phyloP scores from a whole-genome alignment of 1,284 basidiomycete genomes.

The Phellopilus nigrolimitatus region DNA sequence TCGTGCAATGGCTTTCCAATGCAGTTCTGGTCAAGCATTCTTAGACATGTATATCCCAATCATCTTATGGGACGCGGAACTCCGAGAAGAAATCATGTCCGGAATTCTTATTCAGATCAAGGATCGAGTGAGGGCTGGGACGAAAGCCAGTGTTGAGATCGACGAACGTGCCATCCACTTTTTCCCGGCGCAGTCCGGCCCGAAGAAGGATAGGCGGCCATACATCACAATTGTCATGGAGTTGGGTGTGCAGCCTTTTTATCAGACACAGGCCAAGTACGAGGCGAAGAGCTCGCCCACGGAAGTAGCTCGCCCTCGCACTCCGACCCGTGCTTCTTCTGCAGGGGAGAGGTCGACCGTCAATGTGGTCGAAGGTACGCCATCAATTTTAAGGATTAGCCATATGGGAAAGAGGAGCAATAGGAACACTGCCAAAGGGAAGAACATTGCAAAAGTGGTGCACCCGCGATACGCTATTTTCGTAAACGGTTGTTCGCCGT shows the following conservation, averaged over 20 bases:
- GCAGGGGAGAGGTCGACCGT: no score
- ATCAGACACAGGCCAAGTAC: not conserved
- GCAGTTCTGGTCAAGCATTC: not conserved
- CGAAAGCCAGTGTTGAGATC: not conserved
- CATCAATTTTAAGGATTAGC: not conserved
- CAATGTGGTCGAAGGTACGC: not conserved
- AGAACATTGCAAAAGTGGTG: not conserved
- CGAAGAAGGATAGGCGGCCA: not conserved
- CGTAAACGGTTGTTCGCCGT: constrained; percentile 2
- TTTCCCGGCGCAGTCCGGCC: not conserved
- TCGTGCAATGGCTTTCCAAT: constrained; percentile 1
- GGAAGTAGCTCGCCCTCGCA: no score
- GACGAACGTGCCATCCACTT: not conserved
- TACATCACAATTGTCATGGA: constrained; percentile 4
- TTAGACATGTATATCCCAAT: not conserved
- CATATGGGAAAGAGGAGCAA: not conserved
- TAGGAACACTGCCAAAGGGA: not conserved
- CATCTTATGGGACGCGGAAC: not conserved
- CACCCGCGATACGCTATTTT: constrained; percentile 3
- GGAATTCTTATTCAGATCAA: constrained; percentile 1
- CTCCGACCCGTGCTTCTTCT: no score
- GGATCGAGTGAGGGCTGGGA: not conserved
- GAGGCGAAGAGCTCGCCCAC: no score
- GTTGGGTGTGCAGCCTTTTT: not conserved
- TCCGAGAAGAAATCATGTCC: not conserved